Conservation (phyloP, 805 yeast genomes). For the baker's yeast (Saccharomyces cerevisiae) region DNA sequence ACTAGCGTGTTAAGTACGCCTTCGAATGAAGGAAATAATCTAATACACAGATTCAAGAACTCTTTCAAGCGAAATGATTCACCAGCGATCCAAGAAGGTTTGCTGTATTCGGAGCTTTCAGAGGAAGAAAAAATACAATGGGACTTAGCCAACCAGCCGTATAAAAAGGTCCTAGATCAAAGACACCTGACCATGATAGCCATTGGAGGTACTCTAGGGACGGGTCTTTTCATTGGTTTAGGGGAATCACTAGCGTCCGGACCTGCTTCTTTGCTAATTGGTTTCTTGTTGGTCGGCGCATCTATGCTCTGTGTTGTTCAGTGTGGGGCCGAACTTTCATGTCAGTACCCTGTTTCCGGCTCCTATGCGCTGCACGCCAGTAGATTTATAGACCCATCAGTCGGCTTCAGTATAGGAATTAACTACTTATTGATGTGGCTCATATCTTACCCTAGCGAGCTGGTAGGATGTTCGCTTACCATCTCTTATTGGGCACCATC, state of each 20-base stretch:
- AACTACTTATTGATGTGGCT: slow-evolving; percentile 57
- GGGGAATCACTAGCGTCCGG: slow-evolving; percentile 30
- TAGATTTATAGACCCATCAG: slow-evolving; percentile 50
- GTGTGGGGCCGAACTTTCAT: slow-evolving; percentile 40
- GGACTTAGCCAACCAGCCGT: slow-evolving; percentile 14
- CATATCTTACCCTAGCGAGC: slow-evolving; percentile 56
- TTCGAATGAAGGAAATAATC: neutral
- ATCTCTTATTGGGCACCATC: slow-evolving; percentile 42
- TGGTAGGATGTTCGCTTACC: slow-evolving; percentile 50
- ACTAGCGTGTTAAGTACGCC: neutral
- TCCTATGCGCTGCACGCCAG: slow-evolving; percentile 34
- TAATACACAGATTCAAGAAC: neutral
- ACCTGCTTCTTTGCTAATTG: slow-evolving; percentile 42
- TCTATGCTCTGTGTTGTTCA: slow-evolving; percentile 52
- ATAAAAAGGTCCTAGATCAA: slow-evolving; percentile 13
- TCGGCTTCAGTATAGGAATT: slow-evolving; percentile 70
- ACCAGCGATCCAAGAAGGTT: slow-evolving; percentile 1
- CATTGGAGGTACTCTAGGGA: slow-evolving; percentile 17
- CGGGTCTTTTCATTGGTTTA: slow-evolving; percentile 16
- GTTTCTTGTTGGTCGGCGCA: slow-evolving; percentile 46
- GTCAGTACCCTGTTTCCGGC: slow-evolving; percentile 35
- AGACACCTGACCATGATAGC: slow-evolving; percentile 22
- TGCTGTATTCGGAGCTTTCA: slow-evolving; percentile 3
- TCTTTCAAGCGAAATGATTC: neutral
- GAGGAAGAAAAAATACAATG: slow-evolving; percentile 7